A percentile compares a stretch with the other conserved stretches of the same genome.
These are phyloP conservation scores for Magnolia changhungtana DNA, from an alignment of 164 flowering plant genomes.

Conservation along the genomic window DNA sequence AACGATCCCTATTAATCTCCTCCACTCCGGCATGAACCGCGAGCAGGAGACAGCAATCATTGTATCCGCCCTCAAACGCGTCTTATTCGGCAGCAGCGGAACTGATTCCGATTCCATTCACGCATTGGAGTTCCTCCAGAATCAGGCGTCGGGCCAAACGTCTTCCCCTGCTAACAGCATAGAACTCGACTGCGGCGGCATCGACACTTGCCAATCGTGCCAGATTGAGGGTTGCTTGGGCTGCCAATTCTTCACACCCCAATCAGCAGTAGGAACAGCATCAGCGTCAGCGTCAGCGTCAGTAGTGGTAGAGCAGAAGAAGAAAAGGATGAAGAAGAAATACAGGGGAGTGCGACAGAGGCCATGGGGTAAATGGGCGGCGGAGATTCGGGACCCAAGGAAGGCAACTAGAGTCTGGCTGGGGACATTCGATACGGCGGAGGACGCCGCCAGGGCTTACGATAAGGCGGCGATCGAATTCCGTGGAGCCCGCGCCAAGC, in stretches of 20 bases:
- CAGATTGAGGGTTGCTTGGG: constrained; percentile 3
- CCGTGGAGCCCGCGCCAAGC: constrained; percentile 14
- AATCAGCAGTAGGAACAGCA: neutral
- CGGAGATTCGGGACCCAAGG: constrained; percentile 12
- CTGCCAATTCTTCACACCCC: neutral
- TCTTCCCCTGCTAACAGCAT: neutral
- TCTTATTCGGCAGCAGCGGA: neutral
- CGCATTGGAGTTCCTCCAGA: neutral
- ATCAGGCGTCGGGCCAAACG: neutral
- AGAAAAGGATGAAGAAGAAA: constrained; percentile 5
- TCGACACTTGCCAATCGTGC: constrained; percentile 2
- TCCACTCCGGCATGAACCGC: neutral
- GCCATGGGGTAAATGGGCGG: constrained; percentile 16
- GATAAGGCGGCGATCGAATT: constrained; percentile 10
- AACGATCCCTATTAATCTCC: neutral
- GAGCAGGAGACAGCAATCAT: constrained; percentile 6
- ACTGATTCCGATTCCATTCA: neutral
- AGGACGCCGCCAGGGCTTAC: constrained; percentile 8
- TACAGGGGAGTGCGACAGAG: constrained; percentile 14
- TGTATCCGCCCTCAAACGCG: constrained; percentile 8
- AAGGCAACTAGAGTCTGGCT: constrained; percentile 8
- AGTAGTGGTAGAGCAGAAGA: neutral
- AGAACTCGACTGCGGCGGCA: neutral
- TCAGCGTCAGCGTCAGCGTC: neutral
- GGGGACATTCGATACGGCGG: constrained; percentile 12